phyloP scores from a whole-genome alignment of 1,284 basidiomycete genomes.

The Malassezia globosa region DNA sequence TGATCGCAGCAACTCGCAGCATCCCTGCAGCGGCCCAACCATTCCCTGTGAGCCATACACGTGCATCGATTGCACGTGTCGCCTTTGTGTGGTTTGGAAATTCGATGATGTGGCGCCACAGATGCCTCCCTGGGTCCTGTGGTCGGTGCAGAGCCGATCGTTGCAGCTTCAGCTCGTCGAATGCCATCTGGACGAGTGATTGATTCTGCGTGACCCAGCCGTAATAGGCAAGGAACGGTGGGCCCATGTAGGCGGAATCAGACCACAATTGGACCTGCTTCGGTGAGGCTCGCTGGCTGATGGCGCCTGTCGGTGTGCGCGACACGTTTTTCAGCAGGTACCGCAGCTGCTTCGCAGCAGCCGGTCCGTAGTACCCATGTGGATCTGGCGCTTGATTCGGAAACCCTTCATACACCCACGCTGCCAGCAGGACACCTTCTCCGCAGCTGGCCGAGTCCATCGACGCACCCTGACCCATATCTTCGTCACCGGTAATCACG shows the following conservation, averaged over 20 bases:
- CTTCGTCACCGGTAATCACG: constrained; percentile 38
- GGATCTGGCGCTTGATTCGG: constrained; percentile 18
- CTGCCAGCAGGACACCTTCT: constrained; percentile 33
- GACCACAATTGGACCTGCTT: constrained; percentile 32
- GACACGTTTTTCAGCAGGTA: constrained; percentile 62
- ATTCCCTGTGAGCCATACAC: constrained; percentile 63
- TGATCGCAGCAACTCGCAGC: constrained; percentile 66
- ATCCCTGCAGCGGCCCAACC: constrained; percentile 77
- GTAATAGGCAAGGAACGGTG: constrained; percentile 82
- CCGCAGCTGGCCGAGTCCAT: constrained; percentile 38
- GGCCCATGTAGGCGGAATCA: constrained; percentile 65
- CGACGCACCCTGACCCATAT: constrained; percentile 22
- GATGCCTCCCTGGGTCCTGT: constrained; percentile 50
- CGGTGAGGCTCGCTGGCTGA: constrained; percentile 39
- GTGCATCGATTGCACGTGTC: constrained; percentile 33
- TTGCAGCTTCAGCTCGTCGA: constrained; percentile 69
- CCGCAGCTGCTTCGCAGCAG: constrained; percentile 61
- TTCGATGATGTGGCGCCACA: constrained; percentile 35
- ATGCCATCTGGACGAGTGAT: constrained; percentile 59
- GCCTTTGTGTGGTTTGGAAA: constrained; percentile 15
- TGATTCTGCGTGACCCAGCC: constrained; percentile 61
- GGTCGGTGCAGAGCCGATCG: constrained; percentile 54
- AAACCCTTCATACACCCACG: constrained; percentile 33
- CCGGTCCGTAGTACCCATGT: constrained; percentile 53
- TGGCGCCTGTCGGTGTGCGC: constrained; percentile 41